Conservation (phyloP, 495 filamentous ascomycete species). For the Pyrenula aspistea region DNA sequence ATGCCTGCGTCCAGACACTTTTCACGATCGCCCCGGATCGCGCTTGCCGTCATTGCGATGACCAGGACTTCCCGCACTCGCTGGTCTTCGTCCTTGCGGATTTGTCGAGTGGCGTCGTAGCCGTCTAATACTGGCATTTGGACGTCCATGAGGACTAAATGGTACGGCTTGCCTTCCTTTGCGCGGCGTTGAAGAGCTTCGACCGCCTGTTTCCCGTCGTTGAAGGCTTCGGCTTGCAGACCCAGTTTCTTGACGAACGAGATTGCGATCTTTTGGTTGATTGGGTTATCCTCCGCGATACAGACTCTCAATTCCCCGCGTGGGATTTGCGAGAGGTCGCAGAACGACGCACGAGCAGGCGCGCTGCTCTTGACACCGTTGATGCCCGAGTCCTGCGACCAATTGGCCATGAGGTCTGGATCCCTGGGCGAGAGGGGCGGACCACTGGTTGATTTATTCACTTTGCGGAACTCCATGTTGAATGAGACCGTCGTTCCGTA, state of each 20-base stretch:
- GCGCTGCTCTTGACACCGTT: slow-evolving; percentile 7
- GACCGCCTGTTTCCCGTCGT: slow-evolving; percentile 74
- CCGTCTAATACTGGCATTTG: slow-evolving; percentile 92
- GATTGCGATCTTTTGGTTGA: slow-evolving; percentile 85
- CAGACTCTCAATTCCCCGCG: slow-evolving; percentile 71
- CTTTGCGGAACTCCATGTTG: slow-evolving; percentile 71
- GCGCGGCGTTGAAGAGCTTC: slow-evolving; percentile 68
- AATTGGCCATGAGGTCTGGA: slow-evolving; percentile 40
- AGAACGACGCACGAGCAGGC: slow-evolving; percentile 18
- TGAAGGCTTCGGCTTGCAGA: slow-evolving; percentile 71
- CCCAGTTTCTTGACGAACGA: slow-evolving; percentile 78
- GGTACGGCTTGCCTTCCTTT: slow-evolving; percentile 51
- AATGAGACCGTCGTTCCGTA: slow-evolving; percentile 80
- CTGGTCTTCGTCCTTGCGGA: slow-evolving; percentile 62
- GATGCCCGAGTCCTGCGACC: slow-evolving; percentile 34
- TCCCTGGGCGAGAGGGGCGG: slow-evolving; percentile 32
- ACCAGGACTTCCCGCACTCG: slow-evolving; percentile 66
- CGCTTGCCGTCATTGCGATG: slow-evolving; percentile 88
- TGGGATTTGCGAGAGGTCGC: slow-evolving; percentile 57
- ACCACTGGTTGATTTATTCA: background rate
- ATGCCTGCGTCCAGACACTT: slow-evolving; percentile 87
- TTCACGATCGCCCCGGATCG: slow-evolving; percentile 83
- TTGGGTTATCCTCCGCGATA: slow-evolving; percentile 85
- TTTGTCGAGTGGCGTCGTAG: slow-evolving; percentile 78
- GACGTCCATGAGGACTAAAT: slow-evolving; percentile 84